A percentile compares a stretch with the other conserved stretches of the same genome.
phyloP scores from a whole-genome alignment of 208 protist species.

The Tetramitus jugosus region DNA sequence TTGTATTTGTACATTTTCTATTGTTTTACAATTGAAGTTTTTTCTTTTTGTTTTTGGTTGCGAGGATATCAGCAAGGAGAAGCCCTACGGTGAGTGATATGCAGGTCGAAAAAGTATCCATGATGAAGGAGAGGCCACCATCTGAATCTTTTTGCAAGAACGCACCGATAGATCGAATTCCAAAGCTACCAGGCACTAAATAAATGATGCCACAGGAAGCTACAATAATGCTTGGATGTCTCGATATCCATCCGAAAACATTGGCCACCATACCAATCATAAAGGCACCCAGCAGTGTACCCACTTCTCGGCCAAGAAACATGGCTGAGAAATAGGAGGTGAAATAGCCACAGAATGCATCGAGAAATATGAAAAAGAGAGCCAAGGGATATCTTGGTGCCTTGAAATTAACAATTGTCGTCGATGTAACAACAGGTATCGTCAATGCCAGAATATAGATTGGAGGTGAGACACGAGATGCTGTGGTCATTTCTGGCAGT shows the following conservation, averaged over 20 bases:
- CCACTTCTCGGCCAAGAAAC: neutral
- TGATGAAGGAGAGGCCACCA: no score
- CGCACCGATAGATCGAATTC: no score
- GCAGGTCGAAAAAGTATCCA: no score
- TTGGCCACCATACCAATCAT: conserved; percentile 2
- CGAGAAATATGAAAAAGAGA: neutral
- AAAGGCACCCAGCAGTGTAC: neutral
- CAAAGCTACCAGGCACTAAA: neutral
- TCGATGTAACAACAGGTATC: neutral
- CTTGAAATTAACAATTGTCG: neutral
- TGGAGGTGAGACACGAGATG: neutral
- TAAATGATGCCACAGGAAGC: neutral
- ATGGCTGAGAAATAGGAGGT: no score
- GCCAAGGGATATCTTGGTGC: neutral
- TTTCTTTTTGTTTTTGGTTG: no score
- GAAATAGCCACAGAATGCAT: neutral
- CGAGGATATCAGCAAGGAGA: no score
- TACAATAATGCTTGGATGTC: neutral
- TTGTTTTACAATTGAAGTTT: no score
- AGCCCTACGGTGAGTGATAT: no score
- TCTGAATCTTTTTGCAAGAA: no score
- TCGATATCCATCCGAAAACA: neutral
- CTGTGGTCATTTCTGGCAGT: no score
- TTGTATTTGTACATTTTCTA: no score
- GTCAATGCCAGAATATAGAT: neutral